Evolutionary conservation across 495 filamentous ascomycete genomes (phyloP).

Genomic region (Penicillium egyptiacum): DNA sequence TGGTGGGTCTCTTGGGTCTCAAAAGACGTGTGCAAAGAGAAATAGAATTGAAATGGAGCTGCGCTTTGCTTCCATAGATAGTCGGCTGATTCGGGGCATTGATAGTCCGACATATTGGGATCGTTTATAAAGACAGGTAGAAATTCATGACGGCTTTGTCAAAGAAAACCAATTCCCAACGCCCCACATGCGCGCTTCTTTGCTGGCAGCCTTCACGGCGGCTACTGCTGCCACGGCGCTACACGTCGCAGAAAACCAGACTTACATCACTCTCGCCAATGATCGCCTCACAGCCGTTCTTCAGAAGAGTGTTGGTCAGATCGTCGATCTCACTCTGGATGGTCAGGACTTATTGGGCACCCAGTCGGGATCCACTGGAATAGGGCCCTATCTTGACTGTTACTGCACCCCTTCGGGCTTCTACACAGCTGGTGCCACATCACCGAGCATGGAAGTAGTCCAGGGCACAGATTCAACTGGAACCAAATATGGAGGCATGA

Average conservation of each 20-base stretch:
- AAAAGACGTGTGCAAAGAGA: background rate
- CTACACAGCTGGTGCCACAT: slow-evolving; percentile 52
- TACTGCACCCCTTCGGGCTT: slow-evolving; percentile 56
- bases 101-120: background rate
- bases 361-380: slow-evolving; percentile 44
- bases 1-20: background rate
- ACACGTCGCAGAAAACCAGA: slow-evolving; percentile 26
- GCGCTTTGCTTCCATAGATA: background rate
- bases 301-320: slow-evolving; percentile 43
- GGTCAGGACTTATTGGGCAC: slow-evolving; percentile 51
- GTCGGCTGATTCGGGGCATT: background rate
- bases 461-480: slow-evolving; percentile 50
- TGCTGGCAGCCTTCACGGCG: slow-evolving; percentile 7
- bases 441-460: slow-evolving; percentile 44
- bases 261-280: slow-evolving; percentile 43
- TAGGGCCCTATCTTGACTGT: slow-evolving; percentile 57
- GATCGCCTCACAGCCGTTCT: slow-evolving; percentile 48
- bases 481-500: slow-evolving; percentile 49
- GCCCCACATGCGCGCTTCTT: slow-evolving; percentile 3
- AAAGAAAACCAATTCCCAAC: background rate
- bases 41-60: background rate
- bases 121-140: background rate
- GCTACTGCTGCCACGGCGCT: slow-evolving; percentile 23
- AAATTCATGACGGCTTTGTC: background rate
- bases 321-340: slow-evolving; percentile 46